Percentiles rank a stretch among this genome's conserved stretches.
These are phyloP conservation scores for Talaromyces liani DNA, from an alignment of 495 filamentous ascomycete genomes.

Conservation along the genomic window DNA sequence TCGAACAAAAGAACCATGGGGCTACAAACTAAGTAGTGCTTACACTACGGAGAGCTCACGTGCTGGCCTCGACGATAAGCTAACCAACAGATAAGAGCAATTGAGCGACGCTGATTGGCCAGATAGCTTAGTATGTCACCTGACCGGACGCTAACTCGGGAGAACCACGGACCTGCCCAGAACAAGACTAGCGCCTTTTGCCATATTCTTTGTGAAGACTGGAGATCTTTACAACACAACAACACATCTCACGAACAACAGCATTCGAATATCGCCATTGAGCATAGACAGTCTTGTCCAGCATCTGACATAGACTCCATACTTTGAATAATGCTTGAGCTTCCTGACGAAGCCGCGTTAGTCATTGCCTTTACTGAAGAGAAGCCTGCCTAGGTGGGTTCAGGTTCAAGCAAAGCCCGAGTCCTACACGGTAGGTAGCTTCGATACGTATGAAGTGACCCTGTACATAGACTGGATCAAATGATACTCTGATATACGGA, in stretches of 20 bases:
- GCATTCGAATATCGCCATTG: too few relatives aligned
- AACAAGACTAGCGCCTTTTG: background rate
- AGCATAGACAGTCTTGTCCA: background rate
- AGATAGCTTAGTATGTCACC: background rate
- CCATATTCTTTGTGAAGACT: background rate
- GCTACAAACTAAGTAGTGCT: too few relatives aligned
- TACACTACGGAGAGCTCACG: background rate
- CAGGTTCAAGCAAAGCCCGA: background rate
- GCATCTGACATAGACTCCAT: background rate
- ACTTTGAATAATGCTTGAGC: background rate
- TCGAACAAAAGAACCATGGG: background rate
- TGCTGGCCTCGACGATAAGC: constrained; percentile 1
- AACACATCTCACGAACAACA: too few relatives aligned
- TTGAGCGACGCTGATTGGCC: background rate
- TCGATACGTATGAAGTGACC: background rate
- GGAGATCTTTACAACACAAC: background rate
- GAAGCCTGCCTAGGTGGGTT: background rate
- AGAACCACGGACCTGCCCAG: background rate
- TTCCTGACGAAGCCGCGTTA: background rate
- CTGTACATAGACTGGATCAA: background rate
- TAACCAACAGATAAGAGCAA: background rate
- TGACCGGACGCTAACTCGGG: background rate
- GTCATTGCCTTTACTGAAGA: background rate
- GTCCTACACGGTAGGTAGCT: background rate
- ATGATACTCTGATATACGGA: background rate